phyloP scores from a whole-genome alignment of 306 rosid species.

The Castanea crenata region DNA sequence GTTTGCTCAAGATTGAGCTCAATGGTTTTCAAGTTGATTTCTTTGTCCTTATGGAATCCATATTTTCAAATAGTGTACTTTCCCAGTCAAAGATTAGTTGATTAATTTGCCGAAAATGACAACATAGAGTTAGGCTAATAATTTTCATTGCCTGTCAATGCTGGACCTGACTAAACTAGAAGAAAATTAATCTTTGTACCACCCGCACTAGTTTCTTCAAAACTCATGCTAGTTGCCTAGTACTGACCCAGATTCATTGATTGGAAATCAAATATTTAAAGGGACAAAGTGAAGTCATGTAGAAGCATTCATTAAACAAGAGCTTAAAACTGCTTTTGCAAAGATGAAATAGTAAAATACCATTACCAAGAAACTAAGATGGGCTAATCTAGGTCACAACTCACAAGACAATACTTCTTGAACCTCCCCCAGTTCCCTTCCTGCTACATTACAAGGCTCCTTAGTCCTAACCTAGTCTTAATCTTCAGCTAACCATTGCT shows the following conservation, averaged over 20 bases:
- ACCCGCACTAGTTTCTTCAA: not conserved
- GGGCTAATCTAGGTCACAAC: not conserved
- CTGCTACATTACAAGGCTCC: not conserved
- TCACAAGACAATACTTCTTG: not conserved
- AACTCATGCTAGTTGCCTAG: not conserved
- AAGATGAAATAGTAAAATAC: not conserved
- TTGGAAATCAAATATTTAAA: not conserved
- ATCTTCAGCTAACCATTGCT: constrained; percentile 29
- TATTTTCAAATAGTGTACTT: no score
- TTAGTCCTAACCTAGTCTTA: not conserved
- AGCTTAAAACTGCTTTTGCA: not conserved
- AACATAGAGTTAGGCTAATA: not conserved
- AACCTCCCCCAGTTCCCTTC: not conserved
- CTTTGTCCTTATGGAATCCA: not conserved
- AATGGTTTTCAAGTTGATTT: not conserved
- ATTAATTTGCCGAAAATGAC: not conserved
- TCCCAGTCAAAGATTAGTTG: no score
- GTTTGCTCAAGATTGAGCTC: not conserved
- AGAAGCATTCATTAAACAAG: not conserved
- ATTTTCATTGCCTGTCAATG: not conserved
- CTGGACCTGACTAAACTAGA: not conserved
- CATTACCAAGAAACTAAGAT: not conserved
- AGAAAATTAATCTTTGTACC: not conserved
- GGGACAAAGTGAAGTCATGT: not conserved
- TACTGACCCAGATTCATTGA: no score